These are phyloP conservation scores for Cordyceps fumosorosea DNA, from an alignment of 2,329 filamentous ascomycete species.

Conservation along the genomic window DNA sequence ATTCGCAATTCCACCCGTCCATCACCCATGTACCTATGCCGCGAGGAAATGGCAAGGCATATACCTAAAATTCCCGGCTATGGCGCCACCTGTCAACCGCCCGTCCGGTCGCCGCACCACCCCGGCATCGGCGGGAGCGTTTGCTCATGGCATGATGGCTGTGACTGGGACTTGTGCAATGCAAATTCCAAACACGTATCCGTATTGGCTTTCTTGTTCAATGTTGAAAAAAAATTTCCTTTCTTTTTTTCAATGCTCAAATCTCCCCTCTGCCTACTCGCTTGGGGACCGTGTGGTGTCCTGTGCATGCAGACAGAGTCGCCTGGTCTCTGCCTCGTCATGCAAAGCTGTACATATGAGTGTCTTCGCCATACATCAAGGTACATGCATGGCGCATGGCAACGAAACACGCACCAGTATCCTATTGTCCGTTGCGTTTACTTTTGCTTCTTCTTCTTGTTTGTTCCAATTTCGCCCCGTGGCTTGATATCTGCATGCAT, in stretches of 20 bases:
- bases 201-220: too few species aligned
- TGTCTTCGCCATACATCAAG: neutral
- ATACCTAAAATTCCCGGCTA: neutral
- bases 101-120: neutral
- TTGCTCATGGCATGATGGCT: too few species aligned
- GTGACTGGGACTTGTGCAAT: too few species aligned
- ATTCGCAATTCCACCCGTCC: too few species aligned
- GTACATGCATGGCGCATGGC: neutral
- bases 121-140: slow-evolving; percentile 1
- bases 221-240: neutral
- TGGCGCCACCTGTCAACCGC: neutral
- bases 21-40: too few species aligned
- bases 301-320: neutral
- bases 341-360: neutral
- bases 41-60: too few species aligned
- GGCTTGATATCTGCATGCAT: slow-evolving; percentile 8
- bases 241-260: neutral
- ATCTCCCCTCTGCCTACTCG: neutral
- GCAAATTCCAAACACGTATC: too few species aligned
- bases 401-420: neutral
- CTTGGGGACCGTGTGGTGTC: neutral
- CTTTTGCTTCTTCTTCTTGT: neutral
- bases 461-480: neutral
- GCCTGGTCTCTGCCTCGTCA: neutral
- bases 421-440: neutral